These are phyloP conservation scores for Ustilago esculenta DNA, from an alignment of 1,284 basidiomycete species.

Conservation along the genomic window DNA sequence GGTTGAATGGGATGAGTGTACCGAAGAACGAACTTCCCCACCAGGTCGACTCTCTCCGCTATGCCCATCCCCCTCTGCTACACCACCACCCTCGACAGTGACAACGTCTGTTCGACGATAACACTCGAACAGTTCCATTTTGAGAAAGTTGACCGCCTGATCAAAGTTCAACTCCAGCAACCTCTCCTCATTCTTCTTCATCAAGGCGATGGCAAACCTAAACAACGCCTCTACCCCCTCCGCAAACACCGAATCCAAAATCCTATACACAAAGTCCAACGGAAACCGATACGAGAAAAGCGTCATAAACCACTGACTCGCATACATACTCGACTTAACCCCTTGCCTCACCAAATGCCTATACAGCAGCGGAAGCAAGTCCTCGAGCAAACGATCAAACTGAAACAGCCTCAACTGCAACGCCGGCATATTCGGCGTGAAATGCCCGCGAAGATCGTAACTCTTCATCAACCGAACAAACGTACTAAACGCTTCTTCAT, in stretches of 20 bases:
- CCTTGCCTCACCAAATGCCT: constrained; percentile 91
- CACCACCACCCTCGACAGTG: background rate
- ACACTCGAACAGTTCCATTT: constrained; percentile 55
- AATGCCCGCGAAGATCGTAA: constrained; percentile 94
- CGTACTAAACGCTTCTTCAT: constrained; percentile 87
- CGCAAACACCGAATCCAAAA: constrained; percentile 92
- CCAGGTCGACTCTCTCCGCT: too few species aligned
- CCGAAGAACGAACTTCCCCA: background rate
- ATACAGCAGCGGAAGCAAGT: constrained; percentile 87
- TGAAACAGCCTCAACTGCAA: constrained; percentile 86
- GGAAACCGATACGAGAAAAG: constrained; percentile 77
- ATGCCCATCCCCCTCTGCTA: background rate
- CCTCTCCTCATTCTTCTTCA: constrained; percentile 84
- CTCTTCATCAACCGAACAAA: constrained; percentile 97
- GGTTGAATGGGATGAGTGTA: background rate
- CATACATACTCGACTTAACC: constrained; percentile 88
- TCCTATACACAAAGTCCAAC: constrained; percentile 89
- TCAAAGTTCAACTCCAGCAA: constrained; percentile 59
- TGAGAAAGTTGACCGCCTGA: constrained; percentile 54
- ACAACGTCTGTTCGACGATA: constrained; percentile 28
- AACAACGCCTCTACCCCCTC: constrained; percentile 97
- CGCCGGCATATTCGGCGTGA: constrained; percentile 97
- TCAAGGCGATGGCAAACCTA: constrained; percentile 86
- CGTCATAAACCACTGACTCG: constrained; percentile 96
- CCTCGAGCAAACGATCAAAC: constrained; percentile 94